Conservation (phyloP, 75 land plant genomes). For the Picea sitchensis region DNA sequence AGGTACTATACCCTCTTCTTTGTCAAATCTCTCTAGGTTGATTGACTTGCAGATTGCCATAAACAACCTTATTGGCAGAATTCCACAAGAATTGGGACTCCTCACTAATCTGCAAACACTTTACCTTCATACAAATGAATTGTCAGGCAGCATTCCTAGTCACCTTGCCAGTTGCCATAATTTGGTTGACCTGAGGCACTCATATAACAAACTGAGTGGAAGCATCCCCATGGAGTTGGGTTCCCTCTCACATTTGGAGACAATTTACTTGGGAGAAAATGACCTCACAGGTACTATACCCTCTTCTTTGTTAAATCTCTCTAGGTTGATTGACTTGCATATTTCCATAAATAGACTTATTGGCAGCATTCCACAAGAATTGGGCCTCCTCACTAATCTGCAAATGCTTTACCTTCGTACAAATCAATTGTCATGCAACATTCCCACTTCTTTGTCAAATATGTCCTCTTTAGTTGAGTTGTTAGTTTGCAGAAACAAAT, state of each 20-base stretch:
- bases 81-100: slow-evolving; percentile 9
- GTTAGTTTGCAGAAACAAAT: slow-evolving; percentile 20
- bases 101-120: no score
- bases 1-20: slow-evolving; percentile 36
- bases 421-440: slow-evolving; percentile 30
- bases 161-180: no score
- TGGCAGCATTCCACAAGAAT: slow-evolving; percentile 36
- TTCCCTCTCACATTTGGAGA: no score
- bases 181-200: no score
- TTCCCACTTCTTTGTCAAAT: slow-evolving; percentile 24
- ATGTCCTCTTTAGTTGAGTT: slow-evolving; percentile 28
- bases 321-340: slow-evolving; percentile 18
- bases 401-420: slow-evolving; percentile 24
- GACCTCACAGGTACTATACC: slow-evolving; percentile 39
- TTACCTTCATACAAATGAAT: no score
- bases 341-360: slow-evolving; percentile 39
- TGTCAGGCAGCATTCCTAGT: no score
- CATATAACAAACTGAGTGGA: no score
- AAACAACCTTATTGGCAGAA: slow-evolving; percentile 27
- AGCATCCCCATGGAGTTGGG: slow-evolving; percentile 9
- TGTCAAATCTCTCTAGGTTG: slow-evolving; percentile 27
- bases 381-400: slow-evolving; percentile 23
- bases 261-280: not conserved
- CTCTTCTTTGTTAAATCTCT: slow-evolving; percentile 1
- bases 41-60: slow-evolving; percentile 26